Evolutionary conservation across 2,329 filamentous ascomycete genomes (phyloP).

Genomic region (Trichothecium sympodiale): DNA sequence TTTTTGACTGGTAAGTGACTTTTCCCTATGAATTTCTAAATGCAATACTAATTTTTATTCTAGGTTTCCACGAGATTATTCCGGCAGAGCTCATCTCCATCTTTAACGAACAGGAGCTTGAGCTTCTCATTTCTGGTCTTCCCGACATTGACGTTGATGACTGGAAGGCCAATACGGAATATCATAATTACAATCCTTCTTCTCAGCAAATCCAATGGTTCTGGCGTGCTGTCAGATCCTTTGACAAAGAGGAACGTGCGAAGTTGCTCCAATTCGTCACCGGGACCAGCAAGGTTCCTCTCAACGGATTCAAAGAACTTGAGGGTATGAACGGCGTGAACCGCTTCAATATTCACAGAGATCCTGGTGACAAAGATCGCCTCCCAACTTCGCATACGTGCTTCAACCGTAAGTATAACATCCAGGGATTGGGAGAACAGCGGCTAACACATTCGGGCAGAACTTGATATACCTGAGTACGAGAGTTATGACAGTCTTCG

Average conservation of each 20-base stretch:
- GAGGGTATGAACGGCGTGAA: constrained; percentile 99
- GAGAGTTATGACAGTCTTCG: constrained; percentile 89
- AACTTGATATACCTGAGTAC: constrained; percentile 96
- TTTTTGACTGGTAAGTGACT: constrained; percentile 64
- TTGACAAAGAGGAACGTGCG: constrained; percentile 96
- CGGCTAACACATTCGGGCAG: constrained; percentile 39
- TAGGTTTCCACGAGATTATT: constrained; percentile 96
- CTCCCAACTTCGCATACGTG: constrained; percentile 95
- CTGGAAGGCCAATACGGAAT: constrained; percentile 98
- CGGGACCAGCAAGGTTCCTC: constrained; percentile 92
- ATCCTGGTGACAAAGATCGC: constrained; percentile 92
- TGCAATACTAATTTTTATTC: constrained; percentile 1
- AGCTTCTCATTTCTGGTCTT: constrained; percentile 89
- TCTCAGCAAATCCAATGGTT: constrained; percentile 99
- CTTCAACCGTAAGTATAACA: constrained; percentile 82
- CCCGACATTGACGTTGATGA: constrained; percentile 97
- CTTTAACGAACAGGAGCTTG: constrained; percentile 96
- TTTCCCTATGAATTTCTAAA: neutral
- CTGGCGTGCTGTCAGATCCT: constrained; percentile 93
- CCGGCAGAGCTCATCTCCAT: constrained; percentile 89
- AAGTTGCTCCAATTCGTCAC: constrained; percentile 98
- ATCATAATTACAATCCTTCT: constrained; percentile 91
- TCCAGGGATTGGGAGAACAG: constrained; percentile 13
- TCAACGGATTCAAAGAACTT: constrained; percentile 97
- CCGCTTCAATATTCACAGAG: constrained; percentile 96